A percentile compares a stretch with the other conserved stretches of the same genome.
Conservation (phyloP, 352 stramenopile species). For the Globisporangium apiculatum region DNA sequence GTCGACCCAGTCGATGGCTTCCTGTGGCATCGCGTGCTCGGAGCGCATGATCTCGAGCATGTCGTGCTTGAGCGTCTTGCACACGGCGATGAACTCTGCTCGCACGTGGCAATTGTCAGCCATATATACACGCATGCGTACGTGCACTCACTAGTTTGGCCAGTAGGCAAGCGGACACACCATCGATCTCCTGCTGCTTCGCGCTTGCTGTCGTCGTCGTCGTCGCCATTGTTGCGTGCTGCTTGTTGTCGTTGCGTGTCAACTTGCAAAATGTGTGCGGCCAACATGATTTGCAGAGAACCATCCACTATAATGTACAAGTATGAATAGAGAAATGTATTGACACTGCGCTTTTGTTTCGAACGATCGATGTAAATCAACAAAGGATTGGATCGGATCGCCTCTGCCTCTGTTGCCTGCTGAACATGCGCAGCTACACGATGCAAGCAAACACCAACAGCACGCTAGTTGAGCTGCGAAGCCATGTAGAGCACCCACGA, state of each 20-base stretch:
- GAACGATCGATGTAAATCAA: too few relatives aligned
- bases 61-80: constrained; percentile 64
- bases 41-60: constrained; percentile 56
- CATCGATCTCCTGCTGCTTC: constrained; percentile 36
- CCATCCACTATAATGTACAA: neutral
- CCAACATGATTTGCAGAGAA: neutral
- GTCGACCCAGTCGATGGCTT: constrained; percentile 72
- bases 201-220: constrained; percentile 13
- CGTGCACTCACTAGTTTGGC: neutral
- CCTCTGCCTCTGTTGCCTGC: too few relatives aligned
- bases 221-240: neutral
- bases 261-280: neutral
- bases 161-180: constrained; percentile 8
- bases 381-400: neutral
- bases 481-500: constrained; percentile 77
- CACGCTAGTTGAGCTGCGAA: constrained; percentile 9
- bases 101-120: neutral
- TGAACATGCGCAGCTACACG: too few relatives aligned
- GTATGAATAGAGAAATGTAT: neutral
- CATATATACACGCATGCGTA: neutral
- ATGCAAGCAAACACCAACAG: too few relatives aligned
- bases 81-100: constrained; percentile 77
- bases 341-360: neutral
- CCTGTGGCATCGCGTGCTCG: constrained; percentile 70
- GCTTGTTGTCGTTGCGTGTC: neutral